Evolutionary conservation across 306 rosid genomes (phyloP).

Genomic region (Hippophae rhamnoides): DNA sequence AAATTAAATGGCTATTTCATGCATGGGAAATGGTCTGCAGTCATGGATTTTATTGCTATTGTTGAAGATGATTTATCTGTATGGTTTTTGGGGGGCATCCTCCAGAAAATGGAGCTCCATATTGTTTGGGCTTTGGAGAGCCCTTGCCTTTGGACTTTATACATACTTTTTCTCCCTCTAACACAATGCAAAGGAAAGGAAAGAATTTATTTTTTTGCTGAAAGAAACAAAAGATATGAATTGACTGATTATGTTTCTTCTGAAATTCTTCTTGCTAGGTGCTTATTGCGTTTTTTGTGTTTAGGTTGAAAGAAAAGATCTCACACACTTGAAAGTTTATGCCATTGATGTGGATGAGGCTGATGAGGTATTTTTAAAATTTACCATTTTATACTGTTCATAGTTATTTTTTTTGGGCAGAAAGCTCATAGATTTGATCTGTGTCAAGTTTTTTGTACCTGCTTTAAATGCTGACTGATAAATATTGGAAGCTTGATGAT

Average conservation of each 20-base stretch:
- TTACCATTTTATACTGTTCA: not conserved
- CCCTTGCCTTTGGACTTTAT: not conserved
- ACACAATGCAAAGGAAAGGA: not conserved
- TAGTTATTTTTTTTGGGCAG: not conserved
- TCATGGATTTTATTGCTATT: not conserved
- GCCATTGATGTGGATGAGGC: slow-evolving; percentile 99
- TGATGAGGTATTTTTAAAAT: slow-evolving; percentile 60
- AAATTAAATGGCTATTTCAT: not conserved
- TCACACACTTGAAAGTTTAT: slow-evolving; percentile 88
- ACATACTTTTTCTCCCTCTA: slow-evolving; percentile 4
- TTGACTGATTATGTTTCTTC: not conserved
- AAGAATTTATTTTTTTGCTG: too few species aligned
- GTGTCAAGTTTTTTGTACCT: too few species aligned
- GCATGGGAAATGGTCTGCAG: not conserved
- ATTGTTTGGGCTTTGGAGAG: not conserved
- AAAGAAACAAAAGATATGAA: not conserved
- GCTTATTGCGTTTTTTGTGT: slow-evolving; percentile 24
- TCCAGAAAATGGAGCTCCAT: not conserved
- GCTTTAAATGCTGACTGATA: slow-evolving; percentile 16
- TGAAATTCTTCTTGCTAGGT: slow-evolving; percentile 10
- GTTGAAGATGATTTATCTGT: not conserved
- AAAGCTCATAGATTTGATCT: too few species aligned
- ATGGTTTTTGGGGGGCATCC: not conserved
- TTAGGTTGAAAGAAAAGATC: slow-evolving; percentile 65
- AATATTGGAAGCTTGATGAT: slow-evolving; percentile 72